Base-by-base conservation (phyloP, 2,329 filamentous ascomycete species). In the Monilinia fructigena region DNA sequence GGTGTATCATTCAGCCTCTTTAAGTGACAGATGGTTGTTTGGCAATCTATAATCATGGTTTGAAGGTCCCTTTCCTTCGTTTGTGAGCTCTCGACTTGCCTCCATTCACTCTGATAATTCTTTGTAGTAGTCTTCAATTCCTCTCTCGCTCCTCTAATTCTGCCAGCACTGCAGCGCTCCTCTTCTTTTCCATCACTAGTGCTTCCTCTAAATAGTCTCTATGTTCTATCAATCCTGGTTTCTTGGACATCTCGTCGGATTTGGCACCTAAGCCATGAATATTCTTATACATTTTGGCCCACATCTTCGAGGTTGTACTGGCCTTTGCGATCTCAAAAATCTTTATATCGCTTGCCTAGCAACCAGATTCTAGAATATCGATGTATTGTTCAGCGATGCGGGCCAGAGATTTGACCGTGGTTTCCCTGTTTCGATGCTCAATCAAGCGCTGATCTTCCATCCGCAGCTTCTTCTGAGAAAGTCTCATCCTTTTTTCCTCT, bases 81-180 rank as follows among this genome's bases (percentile, higher is more conserved):
- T 45, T 58, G 40, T 20, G 45, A 14, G 16, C 14, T 45, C 40
- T 58, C 55, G 8, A 45, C 55, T 26, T 58, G 55, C 40, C 26
- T 28, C 55, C 55, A 58, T 58, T 45, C 38, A 45, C 26, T 58
- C 20, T 58, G 38, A 28, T 28, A 58, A 45, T 45, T 58, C 4
- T 45, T 45, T 4, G 23, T 45, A 16, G 28, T 23, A 28, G 18
- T 45, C 16, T 45, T 45, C 20, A 28, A 20, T 16, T 20, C 4
- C 23, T 20, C 38, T 45, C 26, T 45, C 23, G 55, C 55, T 45
- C 16, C 23, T 58, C 4, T 45, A 45, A 3, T 31, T 45, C 55
- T 45, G 23, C 14, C 16, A 45, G 7, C 2, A 8, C 23, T 20
- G 23, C 18, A 58, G 40, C 42, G 1, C 40, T 11, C 10, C 45